These are phyloP conservation scores for Erysimum cheiranthoides DNA, from an alignment of 345 rosid species.

Conservation along the genomic window DNA sequence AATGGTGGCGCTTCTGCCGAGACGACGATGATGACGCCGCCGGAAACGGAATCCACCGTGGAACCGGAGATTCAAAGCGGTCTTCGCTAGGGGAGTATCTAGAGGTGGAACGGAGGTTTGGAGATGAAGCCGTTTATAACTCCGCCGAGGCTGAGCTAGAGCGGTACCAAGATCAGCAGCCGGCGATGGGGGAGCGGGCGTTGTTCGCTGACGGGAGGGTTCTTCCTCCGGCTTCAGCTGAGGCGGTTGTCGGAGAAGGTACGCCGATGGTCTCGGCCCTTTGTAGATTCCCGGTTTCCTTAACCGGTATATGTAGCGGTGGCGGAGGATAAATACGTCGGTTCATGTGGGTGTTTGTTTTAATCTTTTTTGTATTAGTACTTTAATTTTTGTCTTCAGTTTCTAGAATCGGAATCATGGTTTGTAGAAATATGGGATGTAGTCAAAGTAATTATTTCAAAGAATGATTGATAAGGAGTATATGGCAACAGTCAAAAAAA, in stretches of 20 bases:
- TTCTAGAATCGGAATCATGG: background rate
- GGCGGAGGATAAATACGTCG: conserved; percentile 46
- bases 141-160: conserved; percentile 67
- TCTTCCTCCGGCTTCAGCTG: conserved; percentile 65
- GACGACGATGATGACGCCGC: conserved; percentile 50
- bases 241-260: conserved; percentile 39
- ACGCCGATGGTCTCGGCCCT: conserved; percentile 53
- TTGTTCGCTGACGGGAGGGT: conserved; percentile 87
- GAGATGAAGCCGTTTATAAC: conserved; percentile 61
- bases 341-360: conserved; percentile 6
- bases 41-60: conserved; percentile 18
- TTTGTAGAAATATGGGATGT: conserved; percentile 1
- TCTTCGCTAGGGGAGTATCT: conserved; percentile 88
- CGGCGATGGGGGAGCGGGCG: conserved; percentile 52
- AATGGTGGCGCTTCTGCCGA: conserved; percentile 91
- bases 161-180: conserved; percentile 38
- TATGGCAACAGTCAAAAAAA: background rate
- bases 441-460: background rate
- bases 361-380: background rate
- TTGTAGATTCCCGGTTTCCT: conserved; percentile 76
- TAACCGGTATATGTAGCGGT: conserved; percentile 78
- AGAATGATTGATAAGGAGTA: background rate
- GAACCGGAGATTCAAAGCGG: conserved; percentile 51
- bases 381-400: background rate
- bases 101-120: conserved; percentile 89